These are phyloP conservation scores for Baeospora myosura DNA, from an alignment of 1,284 basidiomycete genomes.

Conservation along the genomic window DNA sequence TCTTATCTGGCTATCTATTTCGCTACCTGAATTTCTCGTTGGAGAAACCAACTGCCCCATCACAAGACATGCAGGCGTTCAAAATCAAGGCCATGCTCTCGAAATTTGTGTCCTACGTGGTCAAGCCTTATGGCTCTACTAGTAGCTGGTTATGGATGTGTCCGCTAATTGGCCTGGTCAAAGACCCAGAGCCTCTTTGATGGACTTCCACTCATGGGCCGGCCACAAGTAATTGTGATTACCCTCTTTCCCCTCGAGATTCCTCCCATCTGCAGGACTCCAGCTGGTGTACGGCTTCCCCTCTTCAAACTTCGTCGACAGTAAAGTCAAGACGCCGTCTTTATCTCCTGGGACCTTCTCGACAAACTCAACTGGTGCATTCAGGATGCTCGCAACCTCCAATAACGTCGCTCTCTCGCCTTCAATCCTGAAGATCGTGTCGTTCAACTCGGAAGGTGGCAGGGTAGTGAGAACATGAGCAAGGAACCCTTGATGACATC, in stretches of 20 bases:
- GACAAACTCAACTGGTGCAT: not conserved
- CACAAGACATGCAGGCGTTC: too few species aligned
- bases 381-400: not conserved
- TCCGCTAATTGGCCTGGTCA: too few species aligned
- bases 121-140: too few species aligned
- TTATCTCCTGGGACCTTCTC: not conserved
- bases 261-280: not conserved
- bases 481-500: not conserved
- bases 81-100: too few species aligned
- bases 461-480: conserved; percentile 2
- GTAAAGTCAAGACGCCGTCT: not conserved
- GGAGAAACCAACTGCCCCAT: too few species aligned
- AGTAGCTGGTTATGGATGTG: too few species aligned
- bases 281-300: not conserved
- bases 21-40: too few species aligned
- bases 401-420: not conserved
- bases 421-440: not conserved
- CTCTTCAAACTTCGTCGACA: not conserved
- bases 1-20: too few species aligned
- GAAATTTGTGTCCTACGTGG: too few species aligned
- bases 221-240: not conserved
- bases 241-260: not conserved
- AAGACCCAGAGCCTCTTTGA: not conserved
- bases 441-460: not conserved
- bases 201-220: not conserved